Conservation (phyloP, 176 grass and related monocot species). For the Zea mays region Zm-B73-REFERENCE-NAM-5.0 NC_050102.1:6397501-6398000, state of each 20-base stretch:
- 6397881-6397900: constrained; percentile 71
- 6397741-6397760: constrained; percentile 33
- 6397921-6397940: constrained; percentile 54
- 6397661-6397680: constrained; percentile 80
- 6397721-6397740: constrained; percentile 50
- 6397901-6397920: constrained; percentile 74
- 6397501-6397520: not conserved
- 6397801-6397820: constrained; percentile 75
- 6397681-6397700: constrained; percentile 50
- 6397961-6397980: constrained; percentile 81
- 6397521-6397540: not conserved
- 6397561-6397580: constrained; percentile 68
- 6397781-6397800: constrained; percentile 64
- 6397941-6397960: not conserved
- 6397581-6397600: constrained; percentile 35
- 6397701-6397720: constrained; percentile 76
- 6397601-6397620: constrained; percentile 37
- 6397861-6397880: constrained; percentile 75
- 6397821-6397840: constrained; percentile 65
- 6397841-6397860: constrained; percentile 68
- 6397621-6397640: constrained; percentile 91
- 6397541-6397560: constrained; percentile 36
- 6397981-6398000: constrained; percentile 69
- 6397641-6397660: constrained; percentile 75
- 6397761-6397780: constrained; percentile 61